Conservation (phyloP, 768 basidiomycete genomes). For the Mycena sanguinolenta region DNA sequence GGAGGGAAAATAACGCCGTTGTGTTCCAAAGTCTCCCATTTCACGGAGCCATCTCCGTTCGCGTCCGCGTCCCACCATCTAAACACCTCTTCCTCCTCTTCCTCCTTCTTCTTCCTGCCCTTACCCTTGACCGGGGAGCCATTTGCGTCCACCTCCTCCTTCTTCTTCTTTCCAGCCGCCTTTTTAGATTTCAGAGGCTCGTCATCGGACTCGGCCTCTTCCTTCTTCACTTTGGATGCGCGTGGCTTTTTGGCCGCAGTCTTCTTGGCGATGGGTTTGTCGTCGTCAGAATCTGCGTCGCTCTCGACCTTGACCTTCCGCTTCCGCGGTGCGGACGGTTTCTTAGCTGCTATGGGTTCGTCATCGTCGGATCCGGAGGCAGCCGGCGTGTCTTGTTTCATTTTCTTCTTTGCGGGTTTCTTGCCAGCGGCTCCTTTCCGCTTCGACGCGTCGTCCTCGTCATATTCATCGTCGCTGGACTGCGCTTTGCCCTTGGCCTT, state of each 20-base stretch:
- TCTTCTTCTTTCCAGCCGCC: constrained; percentile 57
- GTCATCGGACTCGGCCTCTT: constrained; percentile 53
- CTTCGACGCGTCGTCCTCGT: constrained; percentile 60
- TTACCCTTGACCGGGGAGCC: constrained; percentile 55
- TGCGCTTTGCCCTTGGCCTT: constrained; percentile 52
- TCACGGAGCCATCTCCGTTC: constrained; percentile 81
- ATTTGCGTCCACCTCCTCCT: constrained; percentile 53
- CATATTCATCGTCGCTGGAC: constrained; percentile 49
- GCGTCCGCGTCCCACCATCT: constrained; percentile 90
- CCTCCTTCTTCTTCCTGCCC: constrained; percentile 70
- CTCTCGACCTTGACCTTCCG: constrained; percentile 65
- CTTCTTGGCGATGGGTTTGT: constrained; percentile 60
- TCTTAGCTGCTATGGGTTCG: constrained; percentile 55
- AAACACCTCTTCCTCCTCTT: constrained; percentile 81
- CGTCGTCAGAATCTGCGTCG: constrained; percentile 60
- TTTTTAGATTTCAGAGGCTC: constrained; percentile 63
- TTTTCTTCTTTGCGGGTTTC: constrained; percentile 75
- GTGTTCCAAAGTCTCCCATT: constrained; percentile 97
- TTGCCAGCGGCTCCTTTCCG: constrained; percentile 72
- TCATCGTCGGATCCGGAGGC: constrained; percentile 50
- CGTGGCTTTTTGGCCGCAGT: constrained; percentile 56
- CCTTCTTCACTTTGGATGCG: constrained; percentile 68
- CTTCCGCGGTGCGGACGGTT: constrained; percentile 52
- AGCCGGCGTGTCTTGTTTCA: constrained; percentile 65
- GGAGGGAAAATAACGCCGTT: constrained; percentile 96